A percentile compares a stretch with the other conserved stretches of the same genome.
These are phyloP conservation scores for Paramecium octaurelia DNA, from an alignment of 73 alveolate species.

Conservation along the genomic window DNA sequence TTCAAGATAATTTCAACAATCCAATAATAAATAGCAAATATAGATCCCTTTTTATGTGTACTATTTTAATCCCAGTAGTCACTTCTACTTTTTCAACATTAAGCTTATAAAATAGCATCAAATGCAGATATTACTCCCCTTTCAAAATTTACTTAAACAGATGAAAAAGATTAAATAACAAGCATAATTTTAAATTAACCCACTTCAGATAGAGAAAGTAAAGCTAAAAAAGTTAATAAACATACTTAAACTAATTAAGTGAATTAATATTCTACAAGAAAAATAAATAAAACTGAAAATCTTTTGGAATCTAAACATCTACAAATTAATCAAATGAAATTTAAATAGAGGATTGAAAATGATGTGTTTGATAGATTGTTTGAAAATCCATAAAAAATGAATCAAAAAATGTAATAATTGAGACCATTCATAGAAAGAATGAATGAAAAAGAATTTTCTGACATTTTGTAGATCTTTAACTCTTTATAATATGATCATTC, in stretches of 20 bases:
- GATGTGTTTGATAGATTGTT: slow-evolving; percentile 29
- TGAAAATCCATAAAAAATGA: background rate
- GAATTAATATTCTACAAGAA: background rate
- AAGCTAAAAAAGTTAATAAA: background rate
- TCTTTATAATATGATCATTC: background rate
- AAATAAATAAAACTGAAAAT: background rate
- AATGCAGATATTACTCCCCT: background rate
- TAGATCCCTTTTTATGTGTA: background rate
- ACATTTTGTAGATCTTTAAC: background rate
- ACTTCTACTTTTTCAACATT: background rate
- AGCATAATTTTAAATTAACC: background rate
- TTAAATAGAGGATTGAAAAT: background rate
- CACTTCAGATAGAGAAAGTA: background rate
- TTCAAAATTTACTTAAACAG: background rate
- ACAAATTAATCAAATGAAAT: background rate
- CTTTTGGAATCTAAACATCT: background rate
- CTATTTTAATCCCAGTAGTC: background rate
- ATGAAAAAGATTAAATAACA: background rate
- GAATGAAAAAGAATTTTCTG: slow-evolving; percentile 9
- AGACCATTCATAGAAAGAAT: slow-evolving; percentile 9
- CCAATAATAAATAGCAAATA: background rate
- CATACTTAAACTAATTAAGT: background rate
- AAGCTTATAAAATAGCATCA: background rate
- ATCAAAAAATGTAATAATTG: background rate
- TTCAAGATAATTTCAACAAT: background rate